These are phyloP conservation scores for Camellia japonica DNA, from an alignment of 148 eudicot genomes.

Conservation along the genomic window DNA sequence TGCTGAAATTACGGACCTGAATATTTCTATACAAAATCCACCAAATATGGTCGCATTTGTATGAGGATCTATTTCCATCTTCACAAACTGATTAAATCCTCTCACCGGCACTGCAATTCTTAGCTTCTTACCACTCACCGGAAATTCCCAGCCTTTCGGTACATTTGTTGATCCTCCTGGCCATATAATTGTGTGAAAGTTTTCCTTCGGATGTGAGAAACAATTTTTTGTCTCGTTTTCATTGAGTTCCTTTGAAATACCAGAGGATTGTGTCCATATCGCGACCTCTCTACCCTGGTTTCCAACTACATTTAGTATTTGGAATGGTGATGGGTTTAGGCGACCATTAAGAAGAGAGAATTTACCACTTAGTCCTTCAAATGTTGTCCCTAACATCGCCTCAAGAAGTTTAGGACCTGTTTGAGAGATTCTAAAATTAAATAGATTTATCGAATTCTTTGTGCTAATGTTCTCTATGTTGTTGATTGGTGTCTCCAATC, in stretches of 20 bases:
- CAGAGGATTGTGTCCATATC: too few relatives aligned
- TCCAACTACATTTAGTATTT: neutral
- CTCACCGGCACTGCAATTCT: too few relatives aligned
- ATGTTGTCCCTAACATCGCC: too few relatives aligned
- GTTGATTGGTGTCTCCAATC: neutral
- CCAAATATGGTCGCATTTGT: neutral
- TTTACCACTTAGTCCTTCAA: neutral
- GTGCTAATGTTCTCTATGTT: neutral
- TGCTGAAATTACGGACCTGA: constrained; percentile 6
- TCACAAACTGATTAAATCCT: too few relatives aligned
- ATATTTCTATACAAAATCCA: constrained; percentile 13
- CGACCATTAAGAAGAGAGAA: neutral
- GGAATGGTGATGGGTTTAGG: constrained; percentile 1
- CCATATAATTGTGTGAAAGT: constrained; percentile 5
- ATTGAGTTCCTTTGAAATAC: neutral
- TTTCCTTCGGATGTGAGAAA: neutral
- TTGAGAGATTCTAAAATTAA: too few relatives aligned
- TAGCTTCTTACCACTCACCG: too few relatives aligned
- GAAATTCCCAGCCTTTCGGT: too few relatives aligned
- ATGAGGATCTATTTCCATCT: too few relatives aligned
- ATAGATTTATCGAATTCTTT: too few relatives aligned
- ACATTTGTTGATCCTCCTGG: constrained; percentile 8
- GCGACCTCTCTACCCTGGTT: neutral
- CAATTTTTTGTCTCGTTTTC: neutral
- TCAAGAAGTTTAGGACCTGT: too few relatives aligned